These are phyloP conservation scores for Penicillium decumbens DNA, from an alignment of 2,329 filamentous ascomycete genomes.

Conservation along the genomic window DNA sequence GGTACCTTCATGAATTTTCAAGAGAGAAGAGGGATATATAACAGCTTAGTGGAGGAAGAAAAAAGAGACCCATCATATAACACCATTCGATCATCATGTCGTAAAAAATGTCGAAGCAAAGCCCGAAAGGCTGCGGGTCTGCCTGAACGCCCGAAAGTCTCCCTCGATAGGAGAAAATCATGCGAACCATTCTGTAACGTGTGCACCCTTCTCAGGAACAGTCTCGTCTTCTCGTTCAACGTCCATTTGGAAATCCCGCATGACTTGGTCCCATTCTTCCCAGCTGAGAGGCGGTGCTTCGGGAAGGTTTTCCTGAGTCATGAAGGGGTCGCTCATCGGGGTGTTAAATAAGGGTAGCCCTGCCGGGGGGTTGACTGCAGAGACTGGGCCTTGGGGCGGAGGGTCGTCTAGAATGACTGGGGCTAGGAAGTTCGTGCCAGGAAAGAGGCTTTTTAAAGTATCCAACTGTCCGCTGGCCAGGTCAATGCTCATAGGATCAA, in stretches of 20 bases:
- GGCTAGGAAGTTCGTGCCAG: conserved; percentile 25
- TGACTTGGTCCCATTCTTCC: conserved; percentile 38
- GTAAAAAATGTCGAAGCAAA: neutral
- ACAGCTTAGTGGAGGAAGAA: conserved; percentile 13
- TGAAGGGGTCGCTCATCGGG: conserved; percentile 13
- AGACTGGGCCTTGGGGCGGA: conserved; percentile 6
- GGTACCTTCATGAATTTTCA: neutral
- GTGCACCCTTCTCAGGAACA: conserved; percentile 13
- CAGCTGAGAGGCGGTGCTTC: conserved; percentile 24
- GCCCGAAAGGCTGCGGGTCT: neutral
- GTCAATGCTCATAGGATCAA: conserved; percentile 21
- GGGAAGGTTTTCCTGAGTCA: conserved; percentile 16
- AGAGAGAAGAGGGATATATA: conserved; percentile 10
- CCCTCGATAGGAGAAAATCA: conserved; percentile 10
- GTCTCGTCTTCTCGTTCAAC: conserved; percentile 25
- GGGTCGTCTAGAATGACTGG: conserved; percentile 12
- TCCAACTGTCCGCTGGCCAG: conserved; percentile 24
- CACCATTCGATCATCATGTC: conserved; percentile 11
- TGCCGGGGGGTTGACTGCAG: conserved; percentile 7
- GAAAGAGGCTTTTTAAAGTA: conserved; percentile 28
- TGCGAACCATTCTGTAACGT: conserved; percentile 30
- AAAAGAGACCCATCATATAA: conserved; percentile 1
- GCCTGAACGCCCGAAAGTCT: neutral
- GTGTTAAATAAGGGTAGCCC: conserved; percentile 8
- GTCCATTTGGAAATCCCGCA: conserved; percentile 39